Evolutionary conservation across 768 basidiomycete species (phyloP).

Genomic region (Thelephora aurantiotincta): DNA sequence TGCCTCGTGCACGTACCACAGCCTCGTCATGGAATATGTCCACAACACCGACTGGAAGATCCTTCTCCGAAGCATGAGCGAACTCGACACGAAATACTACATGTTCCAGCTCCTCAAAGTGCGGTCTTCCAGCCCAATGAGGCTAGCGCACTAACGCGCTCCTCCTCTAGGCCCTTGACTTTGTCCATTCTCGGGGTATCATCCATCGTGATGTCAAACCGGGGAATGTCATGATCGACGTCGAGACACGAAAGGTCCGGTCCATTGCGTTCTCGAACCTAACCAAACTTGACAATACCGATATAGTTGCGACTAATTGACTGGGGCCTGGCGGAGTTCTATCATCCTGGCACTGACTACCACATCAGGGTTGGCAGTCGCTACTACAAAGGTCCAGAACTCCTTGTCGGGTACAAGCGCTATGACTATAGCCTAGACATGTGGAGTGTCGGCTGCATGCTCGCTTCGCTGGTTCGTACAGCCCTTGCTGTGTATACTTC

Average conservation of each 20-base stretch:
- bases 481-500: neutral
- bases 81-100: slow-evolving; percentile 91
- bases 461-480: slow-evolving; percentile 77
- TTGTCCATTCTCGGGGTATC: slow-evolving; percentile 95
- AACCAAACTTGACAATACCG: neutral
- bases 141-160: slow-evolving; percentile 4
- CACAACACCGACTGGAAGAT: slow-evolving; percentile 96
- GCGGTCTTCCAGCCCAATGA: slow-evolving; percentile 2
- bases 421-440: slow-evolving; percentile 96
- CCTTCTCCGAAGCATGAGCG: slow-evolving; percentile 84
- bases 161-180: slow-evolving; percentile 68
- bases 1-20: slow-evolving; percentile 88
- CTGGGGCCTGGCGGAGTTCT: slow-evolving; percentile 98
- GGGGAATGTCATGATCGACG: slow-evolving; percentile 98
- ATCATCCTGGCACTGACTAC: slow-evolving; percentile 93
- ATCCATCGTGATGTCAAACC: slow-evolving; percentile 99
- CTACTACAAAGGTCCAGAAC: slow-evolving; percentile 95
- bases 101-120: slow-evolving; percentile 92
- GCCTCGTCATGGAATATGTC: slow-evolving; percentile 92
- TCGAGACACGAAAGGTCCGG: slow-evolving; percentile 77
- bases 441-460: slow-evolving; percentile 99
- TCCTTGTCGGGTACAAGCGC: slow-evolving; percentile 92
- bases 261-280: neutral
- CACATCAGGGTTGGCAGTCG: slow-evolving; percentile 93
- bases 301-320: slow-evolving; percentile 84